Base-by-base conservation (phyloP, 208 protist genomes). In the Porcisia hertigi region DNA sequence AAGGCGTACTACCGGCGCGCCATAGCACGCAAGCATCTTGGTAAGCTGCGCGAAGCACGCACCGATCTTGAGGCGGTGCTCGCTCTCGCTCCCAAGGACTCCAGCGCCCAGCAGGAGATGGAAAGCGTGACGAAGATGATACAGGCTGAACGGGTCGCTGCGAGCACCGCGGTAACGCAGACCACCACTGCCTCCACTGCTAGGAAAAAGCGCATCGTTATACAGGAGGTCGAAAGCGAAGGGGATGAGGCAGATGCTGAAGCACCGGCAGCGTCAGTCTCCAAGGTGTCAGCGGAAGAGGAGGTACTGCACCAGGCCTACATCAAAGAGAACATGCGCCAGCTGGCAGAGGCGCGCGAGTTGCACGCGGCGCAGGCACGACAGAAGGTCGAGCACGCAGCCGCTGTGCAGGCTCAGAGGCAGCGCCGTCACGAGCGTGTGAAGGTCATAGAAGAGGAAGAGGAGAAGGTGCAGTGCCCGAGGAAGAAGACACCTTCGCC, bases 1-100 rank as follows among this genome's bases (percentile, higher is more conserved):
- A 98, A 98, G 82, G 94, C 82, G 2, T 97, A 95, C 77, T 98
- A 90, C 75, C 88, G 94, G 52, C 88, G 94, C 34, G 94, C 92
- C 34, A 75, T 97, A 53, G 92, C 94, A 18, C 86, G 94, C 71
- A 96, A 95, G 58, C 84, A 92, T 60, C 83, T 96, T 43, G 80
- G 82, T n/a, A 94, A 96, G 59, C 71, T 96, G 53, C 90, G 86
- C 77, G 94, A 93, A n/a, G 90, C 94, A 1, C 85, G 93, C n/a
- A 54, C 83, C 3, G 94, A 98, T 75, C 73, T 96, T 53, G 93
- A 97, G 76, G 83, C 93, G 3, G 94, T 97, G 39, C 83, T 97
- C 41, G 94, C 92, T 1, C 89, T 97, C 43, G 81, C 69, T 3
- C 94, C 90, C 20, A 84, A 84, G 41, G 92, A 97, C 82, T 69